A percentile compares a stretch with the other conserved stretches of the same genome.
Conservation (phyloP, 169 alveolate genomes). For the Plasmodium yoelii region DNA sequence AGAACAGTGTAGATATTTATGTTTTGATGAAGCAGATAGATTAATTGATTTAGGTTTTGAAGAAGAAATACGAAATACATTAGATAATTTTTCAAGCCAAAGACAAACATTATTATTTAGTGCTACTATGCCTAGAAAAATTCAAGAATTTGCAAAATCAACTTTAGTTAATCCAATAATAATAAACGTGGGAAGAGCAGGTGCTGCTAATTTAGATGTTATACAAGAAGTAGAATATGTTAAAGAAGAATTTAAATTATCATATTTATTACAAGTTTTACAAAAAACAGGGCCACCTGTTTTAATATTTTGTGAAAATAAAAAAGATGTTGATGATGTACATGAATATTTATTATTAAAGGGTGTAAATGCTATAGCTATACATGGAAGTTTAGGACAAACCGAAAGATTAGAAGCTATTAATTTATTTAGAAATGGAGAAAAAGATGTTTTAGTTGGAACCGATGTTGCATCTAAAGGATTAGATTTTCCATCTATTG, state of each 20-base stretch:
- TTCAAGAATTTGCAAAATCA: slow-evolving; percentile 96
- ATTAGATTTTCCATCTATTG: slow-evolving; percentile 96
- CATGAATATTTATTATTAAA: slow-evolving; percentile 92
- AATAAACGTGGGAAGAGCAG: slow-evolving; percentile 96
- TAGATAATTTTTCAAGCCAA: slow-evolving; percentile 92
- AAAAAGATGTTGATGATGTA: slow-evolving; percentile 95
- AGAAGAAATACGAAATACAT: slow-evolving; percentile 93
- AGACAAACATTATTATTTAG: slow-evolving; percentile 96
- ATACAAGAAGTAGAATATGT: slow-evolving; percentile 94
- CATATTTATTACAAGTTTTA: slow-evolving; percentile 90
- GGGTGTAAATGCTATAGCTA: slow-evolving; percentile 92
- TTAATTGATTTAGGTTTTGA: slow-evolving; percentile 97
- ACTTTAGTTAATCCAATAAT: slow-evolving; percentile 93
- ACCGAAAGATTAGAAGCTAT: slow-evolving; percentile 91
- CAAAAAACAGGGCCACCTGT: slow-evolving; percentile 97
- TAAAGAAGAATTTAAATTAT: slow-evolving; percentile 93
- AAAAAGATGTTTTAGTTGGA: slow-evolving; percentile 91
- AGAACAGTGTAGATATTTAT: slow-evolving; percentile 92
- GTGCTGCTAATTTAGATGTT: slow-evolving; percentile 94
- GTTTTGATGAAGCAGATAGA: slow-evolving; percentile 98
- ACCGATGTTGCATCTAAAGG: slow-evolving; percentile 98
- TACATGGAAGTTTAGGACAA: slow-evolving; percentile 94
- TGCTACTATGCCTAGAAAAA: slow-evolving; percentile 98
- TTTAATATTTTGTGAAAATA: slow-evolving; percentile 94
- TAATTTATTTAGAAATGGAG: slow-evolving; percentile 86